Evolutionary conservation across 2,329 filamentous ascomycete species (phyloP).

Genomic region (Talaromyces sp.): DNA sequence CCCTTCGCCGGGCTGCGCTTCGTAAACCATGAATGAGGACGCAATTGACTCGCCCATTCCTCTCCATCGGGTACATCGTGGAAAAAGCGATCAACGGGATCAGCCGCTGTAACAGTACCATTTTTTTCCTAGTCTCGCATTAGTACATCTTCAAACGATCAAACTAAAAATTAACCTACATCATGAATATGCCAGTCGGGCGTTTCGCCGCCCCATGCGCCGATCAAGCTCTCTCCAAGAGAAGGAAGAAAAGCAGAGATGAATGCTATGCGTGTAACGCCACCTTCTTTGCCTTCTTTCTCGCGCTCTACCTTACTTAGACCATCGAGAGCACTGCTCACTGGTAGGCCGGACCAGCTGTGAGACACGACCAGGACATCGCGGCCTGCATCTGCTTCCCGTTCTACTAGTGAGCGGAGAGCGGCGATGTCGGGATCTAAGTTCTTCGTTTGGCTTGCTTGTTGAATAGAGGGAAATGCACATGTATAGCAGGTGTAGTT

Average conservation of each 20-base stretch:
- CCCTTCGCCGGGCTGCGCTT: slow-evolving; percentile 30
- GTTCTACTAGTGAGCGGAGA: slow-evolving; percentile 34
- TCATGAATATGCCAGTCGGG: slow-evolving; percentile 34
- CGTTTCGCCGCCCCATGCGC: slow-evolving; percentile 30
- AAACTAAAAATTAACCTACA: slow-evolving; percentile 23
- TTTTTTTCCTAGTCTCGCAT: slow-evolving; percentile 17
- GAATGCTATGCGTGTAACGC: slow-evolving; percentile 38
- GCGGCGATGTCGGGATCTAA: slow-evolving; percentile 36
- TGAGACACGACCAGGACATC: slow-evolving; percentile 37
- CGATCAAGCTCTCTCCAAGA: slow-evolving; percentile 34
- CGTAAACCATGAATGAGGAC: slow-evolving; percentile 35
- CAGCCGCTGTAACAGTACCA: slow-evolving; percentile 28
- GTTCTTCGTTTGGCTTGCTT: slow-evolving; percentile 23
- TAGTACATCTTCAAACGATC: not conserved
- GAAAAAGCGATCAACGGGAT: slow-evolving; percentile 32
- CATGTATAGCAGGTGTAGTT: slow-evolving; percentile 23
- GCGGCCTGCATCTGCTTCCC: slow-evolving; percentile 31
- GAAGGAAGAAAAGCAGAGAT: slow-evolving; percentile 39
- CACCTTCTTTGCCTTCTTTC: slow-evolving; percentile 31
- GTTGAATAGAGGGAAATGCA: slow-evolving; percentile 33
- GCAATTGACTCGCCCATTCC: slow-evolving; percentile 31
- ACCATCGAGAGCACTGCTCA: slow-evolving; percentile 37
- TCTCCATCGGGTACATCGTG: slow-evolving; percentile 34
- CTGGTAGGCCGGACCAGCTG: slow-evolving; percentile 42
- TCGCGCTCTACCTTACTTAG: slow-evolving; percentile 34